Evolutionary conservation across 2,329 filamentous ascomycete genomes (phyloP).

Genomic region (Keithomyces neogunnii): DNA sequence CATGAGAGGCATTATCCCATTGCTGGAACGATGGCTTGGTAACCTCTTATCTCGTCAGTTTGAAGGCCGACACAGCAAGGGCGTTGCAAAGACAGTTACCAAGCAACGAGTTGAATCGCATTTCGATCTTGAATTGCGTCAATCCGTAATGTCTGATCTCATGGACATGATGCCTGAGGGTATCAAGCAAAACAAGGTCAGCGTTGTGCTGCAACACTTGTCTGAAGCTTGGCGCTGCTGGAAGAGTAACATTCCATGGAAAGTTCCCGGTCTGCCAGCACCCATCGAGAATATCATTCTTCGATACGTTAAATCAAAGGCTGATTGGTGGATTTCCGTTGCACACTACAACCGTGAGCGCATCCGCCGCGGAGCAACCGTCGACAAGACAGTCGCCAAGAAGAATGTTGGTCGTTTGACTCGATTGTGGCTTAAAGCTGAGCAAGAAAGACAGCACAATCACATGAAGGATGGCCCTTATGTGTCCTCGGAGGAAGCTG

Average conservation of each 20-base stretch:
- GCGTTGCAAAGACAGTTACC: constrained; percentile 96
- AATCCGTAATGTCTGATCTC: constrained; percentile 96
- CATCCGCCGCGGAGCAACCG: constrained; percentile 90
- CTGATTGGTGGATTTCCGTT: constrained; percentile 99
- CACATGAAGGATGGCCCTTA: constrained; percentile 99
- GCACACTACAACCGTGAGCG: constrained; percentile 98
- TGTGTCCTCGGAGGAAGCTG: constrained; percentile 94
- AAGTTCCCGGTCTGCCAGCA: constrained; percentile 90
- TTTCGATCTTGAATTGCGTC: constrained; percentile 92
- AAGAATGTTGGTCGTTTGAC: constrained; percentile 96
- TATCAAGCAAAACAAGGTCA: constrained; percentile 99
- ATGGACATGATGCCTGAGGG: constrained; percentile 99
- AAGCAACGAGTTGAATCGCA: constrained; percentile 99
- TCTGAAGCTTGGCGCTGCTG: constrained; percentile 99
- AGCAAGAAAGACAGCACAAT: constrained; percentile 97
- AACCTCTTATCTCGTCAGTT: constrained; percentile 96
- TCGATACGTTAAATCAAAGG: constrained; percentile 97
- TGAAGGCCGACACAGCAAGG: constrained; percentile 96
- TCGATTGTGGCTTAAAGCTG: constrained; percentile 91
- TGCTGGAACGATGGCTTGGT: constrained; percentile 94
- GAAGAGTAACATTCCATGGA: constrained; percentile 99
- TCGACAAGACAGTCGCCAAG: constrained; percentile 98
- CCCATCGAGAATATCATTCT: constrained; percentile 98
- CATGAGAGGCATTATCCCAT: constrained; percentile 94
- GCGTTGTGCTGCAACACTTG: constrained; percentile 92